These are phyloP conservation scores for Arthrobotrys conoides DNA, from an alignment of 2,329 filamentous ascomycete species.

Conservation along the genomic window DNA sequence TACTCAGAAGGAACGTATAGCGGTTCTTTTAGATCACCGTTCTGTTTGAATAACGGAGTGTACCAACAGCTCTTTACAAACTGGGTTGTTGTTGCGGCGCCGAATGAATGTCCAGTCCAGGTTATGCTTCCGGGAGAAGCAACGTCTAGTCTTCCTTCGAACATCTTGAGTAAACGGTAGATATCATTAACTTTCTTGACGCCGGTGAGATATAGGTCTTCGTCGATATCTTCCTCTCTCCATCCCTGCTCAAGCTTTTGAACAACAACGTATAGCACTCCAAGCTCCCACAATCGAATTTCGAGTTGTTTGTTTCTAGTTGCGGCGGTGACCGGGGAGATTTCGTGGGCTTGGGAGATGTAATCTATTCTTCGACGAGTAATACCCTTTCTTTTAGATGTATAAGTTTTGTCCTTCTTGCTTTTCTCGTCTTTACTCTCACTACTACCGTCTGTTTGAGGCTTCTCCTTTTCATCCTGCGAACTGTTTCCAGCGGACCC, in stretches of 20 bases:
- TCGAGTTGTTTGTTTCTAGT: conserved; percentile 78
- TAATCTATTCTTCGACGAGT: conserved; percentile 41
- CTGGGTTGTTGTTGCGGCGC: conserved; percentile 80
- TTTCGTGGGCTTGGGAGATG: conserved; percentile 38
- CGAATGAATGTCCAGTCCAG: conserved; percentile 86
- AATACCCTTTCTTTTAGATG: background rate
- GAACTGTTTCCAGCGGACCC: background rate
- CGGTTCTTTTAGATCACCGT: conserved; percentile 36
- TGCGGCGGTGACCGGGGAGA: conserved; percentile 23
- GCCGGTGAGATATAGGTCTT: conserved; percentile 1
- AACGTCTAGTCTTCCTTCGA: conserved; percentile 76
- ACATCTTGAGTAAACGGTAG: conserved; percentile 72
- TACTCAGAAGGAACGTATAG: conserved; percentile 47
- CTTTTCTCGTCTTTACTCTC: conserved; percentile 4
- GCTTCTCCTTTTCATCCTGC: background rate
- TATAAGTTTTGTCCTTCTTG: conserved; percentile 8
- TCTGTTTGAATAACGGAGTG: conserved; percentile 63
- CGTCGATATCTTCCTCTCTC: conserved; percentile 34
- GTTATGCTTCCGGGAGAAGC: conserved; percentile 74
- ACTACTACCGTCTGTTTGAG: background rate
- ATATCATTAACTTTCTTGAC: conserved; percentile 56
- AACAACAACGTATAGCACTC: conserved; percentile 78
- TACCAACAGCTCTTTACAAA: conserved; percentile 85
- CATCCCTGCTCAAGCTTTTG: conserved; percentile 75
- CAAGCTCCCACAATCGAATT: conserved; percentile 84